Evolutionary conservation across 768 basidiomycete species (phyloP), one percentile per base, ranked within the genome.

Genomic region (Galerina sulciceps): DNA sequence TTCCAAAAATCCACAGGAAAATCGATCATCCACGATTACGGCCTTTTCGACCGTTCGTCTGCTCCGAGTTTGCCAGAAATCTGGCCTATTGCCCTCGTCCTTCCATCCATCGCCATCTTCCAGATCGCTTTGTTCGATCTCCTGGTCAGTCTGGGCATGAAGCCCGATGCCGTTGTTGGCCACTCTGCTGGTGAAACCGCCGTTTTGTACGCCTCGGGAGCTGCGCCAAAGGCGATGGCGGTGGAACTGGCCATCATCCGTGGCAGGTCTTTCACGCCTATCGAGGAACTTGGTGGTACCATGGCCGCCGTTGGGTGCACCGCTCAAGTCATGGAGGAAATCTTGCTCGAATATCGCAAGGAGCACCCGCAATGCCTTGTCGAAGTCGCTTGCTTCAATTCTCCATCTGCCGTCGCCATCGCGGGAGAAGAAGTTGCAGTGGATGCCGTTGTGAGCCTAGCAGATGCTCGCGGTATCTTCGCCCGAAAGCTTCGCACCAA

Each of bases 151-250:
- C 42, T 80, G 13, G 76, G 77, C 8, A 53, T 80, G 44, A 58
- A 54, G 11, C 79, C 81, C 0, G 73, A 79, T 42, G 65, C 68
- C 6, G 65, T 81, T 14, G 47, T 82, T 6, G 81, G 81, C 0
- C 80, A 81, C 64, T 81, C 81, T n/a, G 79, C 79, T 13, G 81
- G 81, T 10, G 81, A 82, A 60, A 78, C 79, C 0, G 76, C 76
- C 0, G 48, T 81, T 17, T 57, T 81, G 10, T 80, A 79, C 53
- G 75, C 79, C 0, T 79, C 77, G 4, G 79, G 80, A 18, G 78
- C 81, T 4, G 73, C 66, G 2, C 63, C 76, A 0, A 74, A 75
- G 48, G 71, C 69, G 0, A 69, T 79, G 72, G 79, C 78, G 2
- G 50, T 82, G 34, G 78, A 81, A 60, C 59, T 82, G 6, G 73